phyloP scores from a whole-genome alignment of 2,329 filamentous ascomycete species.

The Fusarium xyrophilum region DNA sequence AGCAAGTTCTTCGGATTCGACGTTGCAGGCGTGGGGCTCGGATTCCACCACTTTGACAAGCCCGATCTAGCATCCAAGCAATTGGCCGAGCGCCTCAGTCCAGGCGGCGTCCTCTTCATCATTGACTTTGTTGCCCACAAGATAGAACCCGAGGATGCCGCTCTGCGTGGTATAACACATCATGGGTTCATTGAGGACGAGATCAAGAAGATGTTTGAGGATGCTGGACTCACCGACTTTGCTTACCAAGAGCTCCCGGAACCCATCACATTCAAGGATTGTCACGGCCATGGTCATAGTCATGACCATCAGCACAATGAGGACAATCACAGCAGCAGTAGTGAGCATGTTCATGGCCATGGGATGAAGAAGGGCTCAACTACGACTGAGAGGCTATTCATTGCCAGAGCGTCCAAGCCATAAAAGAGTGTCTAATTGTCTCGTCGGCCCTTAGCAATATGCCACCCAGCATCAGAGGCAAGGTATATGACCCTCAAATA shows the following conservation, averaged over 20 bases:
- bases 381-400: conserved; percentile 45
- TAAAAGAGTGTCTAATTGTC: background rate
- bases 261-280: conserved; percentile 53
- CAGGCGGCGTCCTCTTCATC: conserved; percentile 71
- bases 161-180: conserved; percentile 63
- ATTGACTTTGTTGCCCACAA: conserved; percentile 70
- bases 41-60: conserved; percentile 73
- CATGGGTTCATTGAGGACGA: conserved; percentile 69
- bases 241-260: conserved; percentile 61
- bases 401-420: conserved; percentile 58
- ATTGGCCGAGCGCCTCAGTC: conserved; percentile 66
- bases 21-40: conserved; percentile 66
- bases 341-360: conserved; percentile 9
- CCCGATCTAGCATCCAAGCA: conserved; percentile 64
- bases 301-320: conserved; percentile 13
- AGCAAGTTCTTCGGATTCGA: conserved; percentile 74
- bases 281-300: conserved; percentile 5
- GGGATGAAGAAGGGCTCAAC: conserved; percentile 1
- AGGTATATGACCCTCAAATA: background rate
- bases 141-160: conserved; percentile 35
- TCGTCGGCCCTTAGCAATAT: background rate
- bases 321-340: conserved; percentile 8
- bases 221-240: conserved; percentile 68
- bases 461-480: background rate
- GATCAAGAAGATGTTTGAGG: conserved; percentile 66